Base-by-base conservation (phyloP, 1,139 yeast genomes). In the Komagataea norvegica region DNA sequence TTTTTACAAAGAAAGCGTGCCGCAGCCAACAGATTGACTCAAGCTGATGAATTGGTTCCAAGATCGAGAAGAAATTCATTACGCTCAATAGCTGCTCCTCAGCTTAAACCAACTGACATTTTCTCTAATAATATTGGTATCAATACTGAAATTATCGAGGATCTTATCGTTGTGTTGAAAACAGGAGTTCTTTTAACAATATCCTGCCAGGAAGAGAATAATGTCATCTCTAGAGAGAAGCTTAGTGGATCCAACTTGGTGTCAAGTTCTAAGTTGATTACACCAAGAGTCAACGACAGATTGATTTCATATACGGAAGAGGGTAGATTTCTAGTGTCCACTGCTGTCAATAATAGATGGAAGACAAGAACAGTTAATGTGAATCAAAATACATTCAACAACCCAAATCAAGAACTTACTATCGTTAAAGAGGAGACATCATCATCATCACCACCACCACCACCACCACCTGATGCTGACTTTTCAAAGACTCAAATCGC, bases 241-340 rank as follows among this genome's bases (percentile, higher is more conserved):
- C 31, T 62, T 10, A 51, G 60, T 2, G 29, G 45, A 9, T 47
- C 60, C 7, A 56, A 61, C 16, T 51, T 81, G 11, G 62, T 66
- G 2, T 66, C 78, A 2, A 79, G 81, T 33, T 72, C 70, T 31
- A 72, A 73, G 41, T 58, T 85, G 8, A 56, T 70, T 6, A 80
- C 94, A 0, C 89, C 94, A 4, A 69, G 93, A 54, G 78, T 84
- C 22, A 79, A 77, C 49, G 93, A 84, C 55, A 67, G 91, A 45
- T 64, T 85, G 25, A 74, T 85, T 2, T 74, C 79, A 41, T 70
- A 74, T 29, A 65, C 77, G 3, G 62, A 61, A 18, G 67, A 68
- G 38, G 76, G 73, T 16, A 73, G 72, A 27, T 50, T 85, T 13
- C 60, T 80, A 9, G 77, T 84, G 4, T 81, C 82, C 1, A 74